phyloP scores from a whole-genome alignment of 2,329 filamentous ascomycete species.

The Amylocarpus encephaloides region DNA sequence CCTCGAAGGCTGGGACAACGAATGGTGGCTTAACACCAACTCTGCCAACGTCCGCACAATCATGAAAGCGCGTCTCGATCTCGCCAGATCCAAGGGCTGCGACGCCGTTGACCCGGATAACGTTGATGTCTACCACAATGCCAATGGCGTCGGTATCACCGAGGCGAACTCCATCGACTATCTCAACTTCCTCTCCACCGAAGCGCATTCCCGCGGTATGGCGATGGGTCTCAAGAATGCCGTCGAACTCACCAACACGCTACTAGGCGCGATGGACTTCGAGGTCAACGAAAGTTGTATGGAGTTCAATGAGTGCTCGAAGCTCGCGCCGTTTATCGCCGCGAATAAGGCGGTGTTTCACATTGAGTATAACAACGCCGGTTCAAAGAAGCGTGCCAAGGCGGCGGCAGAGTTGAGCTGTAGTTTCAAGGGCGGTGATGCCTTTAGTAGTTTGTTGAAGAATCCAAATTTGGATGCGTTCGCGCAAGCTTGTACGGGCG shows the following conservation, averaged over 20 bases:
- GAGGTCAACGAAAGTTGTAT: slow-evolving; percentile 66
- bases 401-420: not conserved
- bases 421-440: slow-evolving; percentile 1
- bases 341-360: slow-evolving; percentile 57
- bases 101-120: slow-evolving; percentile 66
- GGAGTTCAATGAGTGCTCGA: slow-evolving; percentile 52
- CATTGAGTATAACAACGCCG: slow-evolving; percentile 57
- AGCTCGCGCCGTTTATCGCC: slow-evolving; percentile 3
- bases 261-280: slow-evolving; percentile 51
- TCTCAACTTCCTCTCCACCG: slow-evolving; percentile 51
- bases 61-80: slow-evolving; percentile 27
- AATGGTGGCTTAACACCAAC: slow-evolving; percentile 57
- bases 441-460: slow-evolving; percentile 13
- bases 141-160: slow-evolving; percentile 51
- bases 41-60: slow-evolving; percentile 41
- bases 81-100: slow-evolving; percentile 56
- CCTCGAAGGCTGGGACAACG: slow-evolving; percentile 57
- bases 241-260: slow-evolving; percentile 47
- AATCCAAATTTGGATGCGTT: slow-evolving; percentile 8
- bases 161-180: slow-evolving; percentile 50
- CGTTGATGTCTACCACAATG: slow-evolving; percentile 52
- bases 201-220: slow-evolving; percentile 48
- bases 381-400: not conserved
- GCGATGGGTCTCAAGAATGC: slow-evolving; percentile 65
- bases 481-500: slow-evolving; percentile 1